Percentiles rank a stretch among this genome's conserved stretches.
These are phyloP conservation scores for Seiridium cupressi DNA, from an alignment of 2,329 filamentous ascomycete genomes.

Conservation along the genomic window DNA sequence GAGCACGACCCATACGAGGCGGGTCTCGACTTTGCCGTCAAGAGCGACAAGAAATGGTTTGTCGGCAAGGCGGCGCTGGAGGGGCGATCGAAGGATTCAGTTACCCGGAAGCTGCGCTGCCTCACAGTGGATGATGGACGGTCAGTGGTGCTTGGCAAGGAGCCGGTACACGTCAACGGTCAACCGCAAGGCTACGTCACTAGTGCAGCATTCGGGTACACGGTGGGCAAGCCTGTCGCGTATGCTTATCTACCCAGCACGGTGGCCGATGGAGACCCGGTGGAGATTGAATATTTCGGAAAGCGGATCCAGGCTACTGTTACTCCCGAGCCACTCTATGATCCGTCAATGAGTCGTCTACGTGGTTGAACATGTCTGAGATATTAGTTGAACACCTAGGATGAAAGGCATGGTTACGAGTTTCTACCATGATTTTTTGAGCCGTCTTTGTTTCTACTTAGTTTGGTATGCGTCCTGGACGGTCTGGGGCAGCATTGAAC, in stretches of 20 bases:
- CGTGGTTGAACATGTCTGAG: neutral
- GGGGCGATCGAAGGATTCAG: slow-evolving; percentile 33
- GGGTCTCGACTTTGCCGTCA: slow-evolving; percentile 50
- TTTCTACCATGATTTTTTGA: too few species aligned
- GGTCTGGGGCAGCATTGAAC: too few species aligned
- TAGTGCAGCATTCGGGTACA: slow-evolving; percentile 60
- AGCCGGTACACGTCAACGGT: slow-evolving; percentile 53
- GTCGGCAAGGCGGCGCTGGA: slow-evolving; percentile 50
- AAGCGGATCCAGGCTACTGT: slow-evolving; percentile 52
- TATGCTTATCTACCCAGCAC: slow-evolving; percentile 54
- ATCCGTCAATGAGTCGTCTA: slow-evolving; percentile 25
- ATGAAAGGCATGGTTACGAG: neutral
- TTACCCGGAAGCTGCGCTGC: slow-evolving; percentile 39
- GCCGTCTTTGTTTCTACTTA: too few species aligned
- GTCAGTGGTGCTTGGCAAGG: slow-evolving; percentile 60
- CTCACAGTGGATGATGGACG: slow-evolving; percentile 54
- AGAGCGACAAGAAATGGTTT: slow-evolving; percentile 44
- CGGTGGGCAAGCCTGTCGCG: slow-evolving; percentile 55
- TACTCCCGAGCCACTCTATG: slow-evolving; percentile 45
- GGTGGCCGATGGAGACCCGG: slow-evolving; percentile 43
- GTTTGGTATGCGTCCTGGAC: too few species aligned
- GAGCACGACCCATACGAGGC: slow-evolving; percentile 62
- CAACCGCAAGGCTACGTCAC: slow-evolving; percentile 56
- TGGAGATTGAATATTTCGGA: slow-evolving; percentile 64
- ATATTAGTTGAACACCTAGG: neutral